Base-by-base conservation (phyloP, 108 stramenopile species). In the Skeletonema costatum region DNA sequence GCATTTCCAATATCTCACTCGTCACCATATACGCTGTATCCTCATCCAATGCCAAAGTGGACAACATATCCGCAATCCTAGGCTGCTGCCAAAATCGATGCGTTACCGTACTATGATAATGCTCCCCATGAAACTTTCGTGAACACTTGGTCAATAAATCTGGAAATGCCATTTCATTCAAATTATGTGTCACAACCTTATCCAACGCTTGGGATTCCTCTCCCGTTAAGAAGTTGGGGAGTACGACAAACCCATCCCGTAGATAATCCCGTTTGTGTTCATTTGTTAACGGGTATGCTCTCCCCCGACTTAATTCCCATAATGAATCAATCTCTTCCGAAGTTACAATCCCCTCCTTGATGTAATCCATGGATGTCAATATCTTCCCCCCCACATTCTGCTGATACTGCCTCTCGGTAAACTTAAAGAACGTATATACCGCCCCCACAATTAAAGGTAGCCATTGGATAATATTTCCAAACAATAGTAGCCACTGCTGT, bases 341-440 rank as follows among this genome's bases (percentile, higher is more conserved):
- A 0, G 21, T 56, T 1, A 64, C 11, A 9, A 64, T 19, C n/a
- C 63, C 63, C 9, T 64, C 17, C 42, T n/a, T 3, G 11, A 51
- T 51, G 1, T 64, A 64, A 51, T 64, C 63, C 2, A 3, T 10
- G 6, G 48, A 51, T 14, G 63, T 44, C 11, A 64, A 9, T 6
- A 64, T 64, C 48, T 10, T 17, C 36, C 63, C 63, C 16, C 63
- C 38, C 8, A 51, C 63, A 64, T 64, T 64, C 41, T 64, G 63
- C 13, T 64, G n/a, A 19, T 64, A 64, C 3, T 64, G 63, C 32
- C 46, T n/a, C 14, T 44, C 63, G 2, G 42, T 19, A 4, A 64
- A 64, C 7, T 56, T 21, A 17, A 29, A 25, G 1, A 25, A 29
- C 2, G 53, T 56, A 25, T 56, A 56, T 7, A 25, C 53, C 8